Conservation (phyloP, 2,329 filamentous ascomycete species). For the Chalara sp. region DNA sequence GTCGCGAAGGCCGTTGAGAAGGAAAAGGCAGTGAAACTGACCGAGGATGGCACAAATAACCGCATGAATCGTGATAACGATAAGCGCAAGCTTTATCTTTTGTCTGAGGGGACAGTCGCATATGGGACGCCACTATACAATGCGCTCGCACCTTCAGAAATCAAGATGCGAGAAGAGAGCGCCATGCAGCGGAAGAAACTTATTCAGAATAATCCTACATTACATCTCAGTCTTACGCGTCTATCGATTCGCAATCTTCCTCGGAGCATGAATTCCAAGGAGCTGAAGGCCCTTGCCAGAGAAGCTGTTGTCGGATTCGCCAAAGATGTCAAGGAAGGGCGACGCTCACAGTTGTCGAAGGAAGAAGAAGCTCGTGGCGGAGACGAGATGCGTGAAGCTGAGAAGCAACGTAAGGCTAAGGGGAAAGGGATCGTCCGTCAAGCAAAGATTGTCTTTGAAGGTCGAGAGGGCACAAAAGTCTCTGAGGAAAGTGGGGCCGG, state of each 20-base stretch:
- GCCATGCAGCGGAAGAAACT: conserved; percentile 81
- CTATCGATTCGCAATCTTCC: conserved; percentile 90
- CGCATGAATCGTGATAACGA: conserved; percentile 71
- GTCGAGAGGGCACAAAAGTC: conserved; percentile 76
- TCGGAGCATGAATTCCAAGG: conserved; percentile 73
- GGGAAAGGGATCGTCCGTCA: conserved; percentile 86
- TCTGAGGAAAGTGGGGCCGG: conserved; percentile 70
- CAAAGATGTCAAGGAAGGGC: conserved; percentile 74
- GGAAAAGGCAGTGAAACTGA: conserved; percentile 68
- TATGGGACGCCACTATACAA: conserved; percentile 71
- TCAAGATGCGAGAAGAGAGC: conserved; percentile 84
- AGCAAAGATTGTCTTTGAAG: conserved; percentile 92
- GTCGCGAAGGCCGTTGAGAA: conserved; percentile 81
- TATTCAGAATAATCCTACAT: conserved; percentile 81
- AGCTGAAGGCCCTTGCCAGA: conserved; percentile 83
- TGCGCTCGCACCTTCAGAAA: conserved; percentile 68
- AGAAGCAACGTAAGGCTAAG: conserved; percentile 71
- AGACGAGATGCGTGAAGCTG: conserved; percentile 72
- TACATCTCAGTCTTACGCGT: conserved; percentile 84
- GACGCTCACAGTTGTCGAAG: conserved; percentile 73
- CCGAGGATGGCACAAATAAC: conserved; percentile 56
- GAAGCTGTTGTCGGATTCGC: conserved; percentile 94
- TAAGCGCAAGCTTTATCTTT: conserved; percentile 81
- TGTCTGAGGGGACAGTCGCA: conserved; percentile 79
- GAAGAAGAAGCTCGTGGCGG: conserved; percentile 80